Evolutionary conservation across 108 stramenopile genomes (phyloP).

Genomic region (Conticribra guillardii): DNA sequence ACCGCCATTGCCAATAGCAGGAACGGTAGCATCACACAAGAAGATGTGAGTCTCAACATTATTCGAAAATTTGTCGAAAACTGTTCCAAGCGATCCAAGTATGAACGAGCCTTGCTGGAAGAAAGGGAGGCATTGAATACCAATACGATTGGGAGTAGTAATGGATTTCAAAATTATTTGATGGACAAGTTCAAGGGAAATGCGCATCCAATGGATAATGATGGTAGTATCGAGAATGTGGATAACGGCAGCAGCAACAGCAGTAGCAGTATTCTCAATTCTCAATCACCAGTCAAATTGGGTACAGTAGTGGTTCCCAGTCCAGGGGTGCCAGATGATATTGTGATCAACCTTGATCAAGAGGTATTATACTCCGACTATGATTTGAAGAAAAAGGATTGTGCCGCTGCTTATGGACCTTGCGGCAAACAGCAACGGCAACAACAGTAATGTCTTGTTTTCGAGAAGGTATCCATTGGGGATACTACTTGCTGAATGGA

Average conservation of each 20-base stretch:
- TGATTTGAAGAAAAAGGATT: no score
- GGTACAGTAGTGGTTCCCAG: conserved; percentile 36
- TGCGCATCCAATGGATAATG: no score
- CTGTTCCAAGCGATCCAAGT: conserved; percentile 41
- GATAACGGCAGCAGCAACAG: no score
- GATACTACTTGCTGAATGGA: no score
- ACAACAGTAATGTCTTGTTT: no score
- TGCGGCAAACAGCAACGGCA: no score
- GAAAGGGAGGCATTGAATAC: conserved; percentile 33
- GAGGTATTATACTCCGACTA: conserved; percentile 34
- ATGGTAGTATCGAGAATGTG: no score
- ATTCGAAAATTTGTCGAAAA: conserved; percentile 45
- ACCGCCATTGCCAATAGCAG: neutral
- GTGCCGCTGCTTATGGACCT: no score
- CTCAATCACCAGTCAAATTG: conserved; percentile 5
- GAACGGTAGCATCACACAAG: conserved; percentile 28
- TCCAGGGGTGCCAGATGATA: conserved; percentile 38
- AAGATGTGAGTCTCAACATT: conserved; percentile 45
- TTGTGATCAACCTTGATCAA: conserved; percentile 35
- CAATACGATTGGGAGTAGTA: neutral
- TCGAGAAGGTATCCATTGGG: no score
- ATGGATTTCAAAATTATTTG: conserved; percentile 5
- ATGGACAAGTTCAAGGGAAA: conserved; percentile 1
- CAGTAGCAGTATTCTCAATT: no score
- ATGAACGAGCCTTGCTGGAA: conserved; percentile 43